These are phyloP conservation scores for Microbotryum violaceum DNA, from an alignment of 1,284 basidiomycete genomes.

Conservation along the genomic window DNA sequence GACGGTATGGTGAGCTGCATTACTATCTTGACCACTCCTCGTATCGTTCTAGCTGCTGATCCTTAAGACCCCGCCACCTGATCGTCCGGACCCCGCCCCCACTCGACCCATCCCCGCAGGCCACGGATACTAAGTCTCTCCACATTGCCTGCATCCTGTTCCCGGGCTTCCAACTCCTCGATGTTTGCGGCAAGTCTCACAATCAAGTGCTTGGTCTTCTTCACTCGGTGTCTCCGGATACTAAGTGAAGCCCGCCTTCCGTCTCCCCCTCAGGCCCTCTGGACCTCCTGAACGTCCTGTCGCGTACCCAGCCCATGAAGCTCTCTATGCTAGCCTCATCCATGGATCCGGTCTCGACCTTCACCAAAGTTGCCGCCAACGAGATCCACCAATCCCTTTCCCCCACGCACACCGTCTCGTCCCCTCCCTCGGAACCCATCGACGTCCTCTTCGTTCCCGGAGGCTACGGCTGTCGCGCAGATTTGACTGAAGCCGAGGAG, in stretches of 20 bases:
- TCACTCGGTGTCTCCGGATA: too few relatives aligned
- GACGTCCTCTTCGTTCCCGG: constrained; percentile 4
- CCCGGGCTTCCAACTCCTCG: constrained; percentile 1
- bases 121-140: background rate
- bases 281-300: background rate
- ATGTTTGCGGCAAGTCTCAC: background rate
- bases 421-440: background rate
- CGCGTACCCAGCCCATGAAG: background rate
- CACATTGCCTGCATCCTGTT: background rate
- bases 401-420: background rate
- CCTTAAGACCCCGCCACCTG: too few relatives aligned
- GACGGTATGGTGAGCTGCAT: too few relatives aligned
- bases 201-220: too few relatives aligned
- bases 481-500: background rate
- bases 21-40: too few relatives aligned
- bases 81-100: too few relatives aligned
- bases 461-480: background rate
- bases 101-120: too few relatives aligned
- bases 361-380: background rate
- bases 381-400: background rate
- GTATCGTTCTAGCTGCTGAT: too few relatives aligned
- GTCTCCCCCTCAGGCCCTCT: background rate
- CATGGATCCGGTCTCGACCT: constrained; percentile 3
- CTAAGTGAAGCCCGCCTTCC: too few relatives aligned
- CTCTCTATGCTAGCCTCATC: background rate